Evolutionary conservation across 1,284 basidiomycete genomes (phyloP).

Genomic region (Rhodotorula sp.): DNA sequence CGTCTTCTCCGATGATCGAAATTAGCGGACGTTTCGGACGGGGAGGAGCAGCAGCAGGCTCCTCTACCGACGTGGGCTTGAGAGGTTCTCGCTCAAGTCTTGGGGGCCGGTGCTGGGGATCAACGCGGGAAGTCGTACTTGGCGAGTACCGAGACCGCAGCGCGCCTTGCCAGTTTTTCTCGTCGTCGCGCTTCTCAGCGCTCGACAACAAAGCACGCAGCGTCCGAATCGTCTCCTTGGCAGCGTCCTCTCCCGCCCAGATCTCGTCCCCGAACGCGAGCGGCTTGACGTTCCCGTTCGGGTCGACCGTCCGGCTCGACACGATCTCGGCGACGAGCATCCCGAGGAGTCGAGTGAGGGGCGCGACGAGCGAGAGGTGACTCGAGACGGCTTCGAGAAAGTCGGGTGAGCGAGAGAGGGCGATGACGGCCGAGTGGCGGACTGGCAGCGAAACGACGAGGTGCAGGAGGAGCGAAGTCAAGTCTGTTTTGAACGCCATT

Average conservation of each 20-base stretch:
- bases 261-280: slow-evolving; percentile 68
- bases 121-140: no score
- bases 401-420: slow-evolving; percentile 55
- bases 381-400: slow-evolving; percentile 72
- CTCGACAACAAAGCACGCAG: slow-evolving; percentile 60
- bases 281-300: slow-evolving; percentile 55
- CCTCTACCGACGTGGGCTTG: slow-evolving; percentile 13
- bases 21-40: slow-evolving; percentile 29
- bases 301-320: slow-evolving; percentile 46
- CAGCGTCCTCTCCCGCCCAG: slow-evolving; percentile 79
- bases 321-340: slow-evolving; percentile 85
- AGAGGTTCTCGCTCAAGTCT: neutral
- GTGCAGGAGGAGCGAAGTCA: slow-evolving; percentile 69
- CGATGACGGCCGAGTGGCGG: slow-evolving; percentile 53
- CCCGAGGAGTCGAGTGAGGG: slow-evolving; percentile 76
- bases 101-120: neutral
- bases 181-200: slow-evolving; percentile 46
- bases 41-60: neutral
- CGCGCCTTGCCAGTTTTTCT: slow-evolving; percentile 11
- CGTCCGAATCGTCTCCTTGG: slow-evolving; percentile 57
- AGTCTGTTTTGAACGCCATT: slow-evolving; percentile 50
- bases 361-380: slow-evolving; percentile 77
- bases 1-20: slow-evolving; percentile 35
- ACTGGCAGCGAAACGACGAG: slow-evolving; percentile 61
- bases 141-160: neutral